Evolutionary conservation across 805 yeast species (phyloP), one percentile per base, ranked within the genome.

Genomic region (Myxozyma vanderwaltii): DNA sequence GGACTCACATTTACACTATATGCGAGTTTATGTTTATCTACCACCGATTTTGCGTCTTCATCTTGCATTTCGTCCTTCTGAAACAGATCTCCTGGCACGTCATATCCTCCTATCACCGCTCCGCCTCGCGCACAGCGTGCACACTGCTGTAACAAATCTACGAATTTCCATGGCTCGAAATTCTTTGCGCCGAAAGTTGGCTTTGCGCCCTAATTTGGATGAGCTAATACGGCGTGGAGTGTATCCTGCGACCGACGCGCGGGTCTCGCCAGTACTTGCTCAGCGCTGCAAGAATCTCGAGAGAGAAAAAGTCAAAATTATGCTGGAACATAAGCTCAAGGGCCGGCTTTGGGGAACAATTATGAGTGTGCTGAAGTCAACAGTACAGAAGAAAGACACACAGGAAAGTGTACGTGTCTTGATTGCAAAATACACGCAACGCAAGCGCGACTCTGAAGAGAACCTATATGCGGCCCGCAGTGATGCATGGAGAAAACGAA

Each of bases 161-260:
- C 67, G 59, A 2, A 53, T 68, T 13, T 51, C 63, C 31, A 45
- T 69, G 29, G 64, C 63, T 12, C 43, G 54, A 33, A 69, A 67
- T 50, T 51, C 69, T 44, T 50, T 69, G 29, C 47, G 58, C 13
- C 56, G 71, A 4, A 58, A 63, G 33, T 65, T 70, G 24, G 66
- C 63, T 12, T 31, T 43, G 15, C 65, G 72, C 12, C 72, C 72
- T 4, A 44, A 62, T 10, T 44, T 57, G 4, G 53, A 61, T 21
- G 72, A 70, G 39, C 67, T 70, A 41, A 56, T 68, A 10, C 62
- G 59, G 47, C 59, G 68, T 2, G 72, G 72, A 21, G 66, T 70
- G 43, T 40, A 57, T 64, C 58, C 66, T 31, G 56, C 63, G 17
- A 53, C 58, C 6, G 65, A 62, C 35, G 65, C 65, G 7, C 57